Evolutionary conservation across 1,139 yeast genomes (phyloP), one percentile per base, ranked within the genome.

Genomic region (Magnusiomyces suaveolens): DNA sequence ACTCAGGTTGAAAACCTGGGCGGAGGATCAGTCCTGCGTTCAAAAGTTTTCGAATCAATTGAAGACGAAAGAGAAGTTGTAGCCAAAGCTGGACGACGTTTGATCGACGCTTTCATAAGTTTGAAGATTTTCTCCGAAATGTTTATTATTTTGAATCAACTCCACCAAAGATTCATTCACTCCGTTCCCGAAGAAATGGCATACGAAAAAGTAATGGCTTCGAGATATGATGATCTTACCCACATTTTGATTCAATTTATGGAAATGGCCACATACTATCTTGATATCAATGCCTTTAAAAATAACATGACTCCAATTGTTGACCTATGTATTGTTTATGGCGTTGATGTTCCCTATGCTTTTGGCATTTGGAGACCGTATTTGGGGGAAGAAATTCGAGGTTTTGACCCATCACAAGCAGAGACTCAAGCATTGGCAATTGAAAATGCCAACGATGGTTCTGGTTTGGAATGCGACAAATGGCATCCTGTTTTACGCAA

Each of bases 341-440:
- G 77, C 2, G 75, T 89, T 2, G 75, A 81, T 2, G 73, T 82
- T 0, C 75, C 77, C 39, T 85, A 92, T 87, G 83, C 84, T 0
- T 88, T 85, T 69, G 88, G 84, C 58, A 64, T 88, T 1, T 87
- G 96, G 95, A 77, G 97, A 63, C 74, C 75, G 25, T 66, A 66
- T 48, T 66, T 78, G 50, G 64, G 69, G 6, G 65, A 66, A 12
- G 66, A 64, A n/a, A 59, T 71, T 26, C 61, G 69, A 44, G 62
- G 62, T 44, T 61, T 57, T 43, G 63, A 60, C 25, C 54, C 41
- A 23, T 55, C 57, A 6, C 52, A 47, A 20, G 41, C 39, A 6
- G 48, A 54, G 33, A 43, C 52, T 26, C 60, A 58, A 10, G 57
- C 43, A 32, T 56, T 43, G 24, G 36, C 29, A 32, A 41, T 46